phyloP scores from a whole-genome alignment of 768 basidiomycete genomes.

The Clitopilus hobsonii region DNA sequence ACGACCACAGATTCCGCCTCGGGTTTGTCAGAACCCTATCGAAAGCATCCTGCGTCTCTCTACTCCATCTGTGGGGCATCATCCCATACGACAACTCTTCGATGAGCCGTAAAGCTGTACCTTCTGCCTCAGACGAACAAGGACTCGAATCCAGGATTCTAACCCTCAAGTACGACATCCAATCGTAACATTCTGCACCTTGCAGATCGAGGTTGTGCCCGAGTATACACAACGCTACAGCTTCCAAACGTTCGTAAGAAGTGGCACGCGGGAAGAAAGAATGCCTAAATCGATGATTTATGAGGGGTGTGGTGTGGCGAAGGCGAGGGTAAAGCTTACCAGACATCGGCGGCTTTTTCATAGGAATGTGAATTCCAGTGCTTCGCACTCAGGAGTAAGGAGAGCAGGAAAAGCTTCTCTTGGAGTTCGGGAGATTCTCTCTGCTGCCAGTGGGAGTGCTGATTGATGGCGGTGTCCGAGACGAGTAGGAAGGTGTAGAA shows the following conservation, averaged over 20 bases:
- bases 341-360: neutral
- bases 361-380: neutral
- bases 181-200: neutral
- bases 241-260: neutral
- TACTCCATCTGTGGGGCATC: neutral
- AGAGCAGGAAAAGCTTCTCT: neutral
- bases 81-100: neutral
- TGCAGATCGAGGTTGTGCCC: neutral
- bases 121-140: neutral
- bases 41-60: neutral
- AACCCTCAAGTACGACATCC: neutral
- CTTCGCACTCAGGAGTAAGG: neutral
- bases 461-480: neutral
- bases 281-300: neutral
- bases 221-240: neutral
- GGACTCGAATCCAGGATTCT: neutral
- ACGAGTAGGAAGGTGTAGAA: neutral
- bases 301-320: neutral
- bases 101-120: neutral
- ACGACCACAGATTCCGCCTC: neutral
- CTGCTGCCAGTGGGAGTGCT: neutral
- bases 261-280: neutral
- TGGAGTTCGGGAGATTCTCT: neutral
- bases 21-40: neutral
- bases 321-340: neutral